Percentiles rank a stretch among this genome's conserved stretches.
Evolutionary conservation across 768 basidiomycete species (phyloP).

Genomic region (Rhizopogon vesiculosus): DNA sequence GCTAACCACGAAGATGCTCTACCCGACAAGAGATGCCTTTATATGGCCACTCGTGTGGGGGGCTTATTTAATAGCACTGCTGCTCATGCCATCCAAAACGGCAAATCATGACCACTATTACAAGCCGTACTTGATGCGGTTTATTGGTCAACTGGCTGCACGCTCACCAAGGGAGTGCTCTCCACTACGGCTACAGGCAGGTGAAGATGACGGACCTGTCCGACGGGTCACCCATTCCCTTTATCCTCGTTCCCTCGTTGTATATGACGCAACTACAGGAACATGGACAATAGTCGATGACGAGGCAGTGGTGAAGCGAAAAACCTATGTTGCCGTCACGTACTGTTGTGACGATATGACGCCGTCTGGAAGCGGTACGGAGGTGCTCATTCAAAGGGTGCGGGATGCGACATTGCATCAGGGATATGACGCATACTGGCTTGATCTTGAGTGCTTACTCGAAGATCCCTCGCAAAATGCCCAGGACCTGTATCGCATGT

Average conservation of each 20-base stretch:
- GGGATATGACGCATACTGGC: slow-evolving; percentile 17
- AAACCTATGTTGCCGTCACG: slow-evolving; percentile 16
- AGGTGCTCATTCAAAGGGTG: neutral
- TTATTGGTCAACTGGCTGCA: slow-evolving; percentile 17
- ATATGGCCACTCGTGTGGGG: slow-evolving; percentile 14
- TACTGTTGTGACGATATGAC: slow-evolving; percentile 11
- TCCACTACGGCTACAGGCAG: slow-evolving; percentile 7
- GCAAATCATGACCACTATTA: slow-evolving; percentile 8
- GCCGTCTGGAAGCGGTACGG: neutral
- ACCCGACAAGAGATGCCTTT: neutral
- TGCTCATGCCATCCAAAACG: slow-evolving; percentile 8
- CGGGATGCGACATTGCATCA: slow-evolving; percentile 2
- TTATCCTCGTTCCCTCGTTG: slow-evolving; percentile 13
- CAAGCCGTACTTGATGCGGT: slow-evolving; percentile 13
- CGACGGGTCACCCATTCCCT: slow-evolving; percentile 7
- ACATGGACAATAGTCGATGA: slow-evolving; percentile 5
- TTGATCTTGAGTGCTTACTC: slow-evolving; percentile 8
- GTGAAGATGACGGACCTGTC: neutral
- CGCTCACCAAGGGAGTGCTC: slow-evolving; percentile 16
- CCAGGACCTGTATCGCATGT: slow-evolving; percentile 19
- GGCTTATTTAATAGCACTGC: slow-evolving; percentile 12
- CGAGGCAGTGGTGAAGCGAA: slow-evolving; percentile 1
- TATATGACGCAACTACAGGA: slow-evolving; percentile 2
- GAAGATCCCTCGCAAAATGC: neutral
- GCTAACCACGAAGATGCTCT: slow-evolving; percentile 2